A percentile compares a stretch with the other conserved stretches of the same genome.
These are phyloP conservation scores for Antrodiella citrinella DNA, from an alignment of 768 basidiomycete species.

Conservation along the genomic window DNA sequence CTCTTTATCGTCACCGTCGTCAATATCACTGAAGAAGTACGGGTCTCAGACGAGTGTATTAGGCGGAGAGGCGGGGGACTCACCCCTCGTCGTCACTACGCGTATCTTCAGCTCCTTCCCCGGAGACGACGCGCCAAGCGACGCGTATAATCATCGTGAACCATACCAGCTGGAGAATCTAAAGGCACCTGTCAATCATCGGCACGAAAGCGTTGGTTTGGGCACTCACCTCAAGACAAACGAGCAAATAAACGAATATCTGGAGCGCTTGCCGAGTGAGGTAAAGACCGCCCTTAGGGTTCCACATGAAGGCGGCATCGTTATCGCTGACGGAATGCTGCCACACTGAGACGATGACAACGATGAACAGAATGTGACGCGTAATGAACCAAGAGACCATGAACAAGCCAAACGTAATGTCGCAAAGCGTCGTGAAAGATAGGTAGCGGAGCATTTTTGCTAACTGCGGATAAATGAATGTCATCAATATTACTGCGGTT, in stretches of 20 bases:
- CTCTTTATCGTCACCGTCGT: conserved; percentile 7
- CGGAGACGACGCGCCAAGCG: conserved; percentile 72
- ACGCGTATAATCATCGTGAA: conserved; percentile 79
- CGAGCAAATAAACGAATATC: conserved; percentile 47
- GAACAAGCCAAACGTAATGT: conserved; percentile 73
- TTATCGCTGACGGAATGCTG: conserved; percentile 37
- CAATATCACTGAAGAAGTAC: not conserved
- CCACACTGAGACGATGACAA: conserved; percentile 57
- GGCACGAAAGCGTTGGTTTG: not conserved
- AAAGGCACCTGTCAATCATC: conserved; percentile 5
- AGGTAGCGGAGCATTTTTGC: conserved; percentile 95
- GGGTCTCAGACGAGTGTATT: no score
- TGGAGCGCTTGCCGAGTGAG: conserved; percentile 36
- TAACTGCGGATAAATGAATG: conserved; percentile 36
- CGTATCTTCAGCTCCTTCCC: conserved; percentile 71
- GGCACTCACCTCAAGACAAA: conserved; percentile 50
- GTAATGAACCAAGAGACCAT: conserved; percentile 88
- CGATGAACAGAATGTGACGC: conserved; percentile 73
- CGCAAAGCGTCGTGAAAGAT: conserved; percentile 51
- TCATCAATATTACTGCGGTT: not conserved
- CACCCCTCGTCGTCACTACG: conserved; percentile 82
- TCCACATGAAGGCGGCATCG: conserved; percentile 37
- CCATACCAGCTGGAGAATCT: conserved; percentile 80
- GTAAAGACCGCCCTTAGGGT: conserved; percentile 48
- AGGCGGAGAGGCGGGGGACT: conserved; percentile 12